Percentiles rank a stretch among this genome's conserved stretches.
Evolutionary conservation across 345 rosid species (phyloP).

Genomic region (Cardamine resedifolia): DNA sequence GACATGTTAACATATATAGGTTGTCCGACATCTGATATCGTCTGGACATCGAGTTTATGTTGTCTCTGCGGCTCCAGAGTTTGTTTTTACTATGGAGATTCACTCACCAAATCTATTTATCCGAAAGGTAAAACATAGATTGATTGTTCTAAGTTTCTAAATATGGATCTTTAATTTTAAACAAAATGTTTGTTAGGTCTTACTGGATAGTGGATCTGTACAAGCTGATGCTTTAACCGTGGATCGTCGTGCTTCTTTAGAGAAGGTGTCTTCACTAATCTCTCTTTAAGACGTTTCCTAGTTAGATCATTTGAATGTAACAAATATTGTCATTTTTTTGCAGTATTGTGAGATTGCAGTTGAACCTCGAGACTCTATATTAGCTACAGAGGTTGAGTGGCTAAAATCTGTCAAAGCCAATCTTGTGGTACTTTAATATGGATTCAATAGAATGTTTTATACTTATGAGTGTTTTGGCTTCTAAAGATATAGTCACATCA

Average conservation of each 20-base stretch:
- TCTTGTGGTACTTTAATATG: constrained; percentile 55
- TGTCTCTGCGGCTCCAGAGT: constrained; percentile 90
- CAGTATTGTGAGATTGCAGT: constrained; percentile 61
- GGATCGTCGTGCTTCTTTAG: constrained; percentile 86
- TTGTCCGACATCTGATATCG: constrained; percentile 71
- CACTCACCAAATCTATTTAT: constrained; percentile 79
- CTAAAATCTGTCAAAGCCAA: constrained; percentile 78
- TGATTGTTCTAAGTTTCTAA: not conserved
- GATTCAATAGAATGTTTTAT: not conserved
- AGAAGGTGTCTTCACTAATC: constrained; percentile 54
- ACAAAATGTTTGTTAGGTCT: constrained; percentile 44
- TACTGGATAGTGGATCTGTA: constrained; percentile 85
- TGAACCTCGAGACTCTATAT: constrained; percentile 70
- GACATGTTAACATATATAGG: constrained; percentile 42
- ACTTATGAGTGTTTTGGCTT: not conserved
- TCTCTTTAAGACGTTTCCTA: not conserved
- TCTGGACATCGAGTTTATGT: constrained; percentile 90
- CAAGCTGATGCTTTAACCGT: constrained; percentile 95
- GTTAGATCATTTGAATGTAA: not conserved
- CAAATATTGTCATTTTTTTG: not conserved
- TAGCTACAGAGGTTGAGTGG: constrained; percentile 86
- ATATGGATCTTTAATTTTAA: not conserved
- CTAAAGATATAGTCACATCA: constrained; percentile 23
- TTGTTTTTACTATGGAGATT: constrained; percentile 81
- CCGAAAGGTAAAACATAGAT: constrained; percentile 51